phyloP scores from a whole-genome alignment of 768 basidiomycete genomes.

The Hericium rajendrae region DNA sequence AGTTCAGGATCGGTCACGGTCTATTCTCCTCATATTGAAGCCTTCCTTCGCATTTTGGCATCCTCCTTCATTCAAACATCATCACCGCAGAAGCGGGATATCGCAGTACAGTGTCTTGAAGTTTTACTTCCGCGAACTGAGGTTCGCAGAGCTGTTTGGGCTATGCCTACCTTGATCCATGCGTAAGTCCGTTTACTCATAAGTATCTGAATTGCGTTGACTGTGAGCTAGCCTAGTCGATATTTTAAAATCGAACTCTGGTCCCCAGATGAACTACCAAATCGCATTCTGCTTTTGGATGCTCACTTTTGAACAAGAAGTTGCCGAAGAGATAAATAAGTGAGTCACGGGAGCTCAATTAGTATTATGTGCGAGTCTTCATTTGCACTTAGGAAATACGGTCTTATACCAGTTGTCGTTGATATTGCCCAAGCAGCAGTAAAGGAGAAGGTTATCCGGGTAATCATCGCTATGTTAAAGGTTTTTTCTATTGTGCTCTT shows the following conservation, averaged over 20 bases:
- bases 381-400: slow-evolving; percentile 56
- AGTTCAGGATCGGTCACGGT: slow-evolving; percentile 21
- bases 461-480: slow-evolving; percentile 85
- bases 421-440: slow-evolving; percentile 81
- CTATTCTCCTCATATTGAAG: slow-evolving; percentile 23
- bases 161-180: slow-evolving; percentile 50
- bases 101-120: slow-evolving; percentile 87
- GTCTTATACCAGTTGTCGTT: slow-evolving; percentile 77
- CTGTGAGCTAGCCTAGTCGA: slow-evolving; percentile 56
- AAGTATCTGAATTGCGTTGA: neutral
- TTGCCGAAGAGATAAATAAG: slow-evolving; percentile 86
- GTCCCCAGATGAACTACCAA: slow-evolving; percentile 94
- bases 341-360: slow-evolving; percentile 24
- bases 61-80: slow-evolving; percentile 23
- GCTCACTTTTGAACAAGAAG: slow-evolving; percentile 78
- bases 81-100: slow-evolving; percentile 66
- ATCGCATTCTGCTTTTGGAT: slow-evolving; percentile 91
- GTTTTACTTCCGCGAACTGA: slow-evolving; percentile 74
- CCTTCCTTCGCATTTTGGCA: slow-evolving; percentile 23
- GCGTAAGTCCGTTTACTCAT: slow-evolving; percentile 37
- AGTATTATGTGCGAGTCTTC: too few relatives aligned
- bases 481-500: slow-evolving; percentile 30
- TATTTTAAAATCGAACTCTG: slow-evolving; percentile 68
- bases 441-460: slow-evolving; percentile 95
- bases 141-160: slow-evolving; percentile 76